Evolutionary conservation across 306 rosid species (phyloP).

Genomic region (Prosopis cineraria): DNA sequence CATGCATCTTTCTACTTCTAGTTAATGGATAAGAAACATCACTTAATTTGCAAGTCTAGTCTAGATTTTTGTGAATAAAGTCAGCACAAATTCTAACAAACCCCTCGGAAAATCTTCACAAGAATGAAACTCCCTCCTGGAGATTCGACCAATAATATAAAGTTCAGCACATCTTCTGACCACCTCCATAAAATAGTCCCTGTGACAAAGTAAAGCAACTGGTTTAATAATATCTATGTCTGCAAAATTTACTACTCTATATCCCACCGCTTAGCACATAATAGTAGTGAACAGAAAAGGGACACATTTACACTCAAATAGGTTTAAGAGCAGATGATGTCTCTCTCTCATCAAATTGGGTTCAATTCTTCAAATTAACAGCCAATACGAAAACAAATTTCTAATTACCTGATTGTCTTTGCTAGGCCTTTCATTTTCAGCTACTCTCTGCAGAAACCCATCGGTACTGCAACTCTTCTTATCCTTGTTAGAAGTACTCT

Average conservation of each 20-base stretch:
- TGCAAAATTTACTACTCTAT: background rate
- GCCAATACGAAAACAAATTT: background rate
- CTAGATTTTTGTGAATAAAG: constrained; percentile 28
- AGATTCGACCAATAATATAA: background rate
- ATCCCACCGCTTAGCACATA: background rate
- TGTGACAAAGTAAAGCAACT: constrained; percentile 32
- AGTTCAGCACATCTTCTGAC: constrained; percentile 32
- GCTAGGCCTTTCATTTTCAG: constrained; percentile 52
- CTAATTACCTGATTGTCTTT: constrained; percentile 59
- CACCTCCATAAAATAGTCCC: constrained; percentile 57
- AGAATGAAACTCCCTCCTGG: constrained; percentile 8
- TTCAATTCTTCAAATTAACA: background rate
- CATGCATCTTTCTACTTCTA: constrained; percentile 26
- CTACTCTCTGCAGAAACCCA: constrained; percentile 56
- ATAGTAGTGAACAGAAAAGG: background rate
- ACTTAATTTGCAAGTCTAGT: constrained; percentile 21
- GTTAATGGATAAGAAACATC: constrained; percentile 8
- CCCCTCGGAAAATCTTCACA: constrained; percentile 31
- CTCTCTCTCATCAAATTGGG: background rate
- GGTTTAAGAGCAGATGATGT: background rate
- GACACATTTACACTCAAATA: background rate
- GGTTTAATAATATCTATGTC: background rate
- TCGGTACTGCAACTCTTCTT: constrained; percentile 34
- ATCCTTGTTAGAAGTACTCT: constrained; percentile 50
- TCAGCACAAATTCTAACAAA: constrained; percentile 36